A percentile compares a stretch with the other conserved stretches of the same genome.
Evolutionary conservation across 495 filamentous ascomycete genomes (phyloP).

Genomic region (Neurospora tetraspora): DNA sequence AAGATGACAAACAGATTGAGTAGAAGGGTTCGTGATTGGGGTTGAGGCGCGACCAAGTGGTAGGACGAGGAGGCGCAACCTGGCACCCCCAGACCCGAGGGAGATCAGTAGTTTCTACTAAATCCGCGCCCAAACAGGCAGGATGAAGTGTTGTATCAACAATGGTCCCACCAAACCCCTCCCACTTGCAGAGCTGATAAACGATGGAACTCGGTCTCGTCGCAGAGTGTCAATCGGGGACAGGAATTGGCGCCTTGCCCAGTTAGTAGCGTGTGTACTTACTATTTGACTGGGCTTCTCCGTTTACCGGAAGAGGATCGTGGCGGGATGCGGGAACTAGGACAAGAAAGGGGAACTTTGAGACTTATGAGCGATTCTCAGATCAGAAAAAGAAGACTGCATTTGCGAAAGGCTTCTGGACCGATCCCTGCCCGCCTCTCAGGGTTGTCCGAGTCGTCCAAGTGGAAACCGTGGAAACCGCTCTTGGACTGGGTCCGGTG

Average conservation of each 20-base stretch:
- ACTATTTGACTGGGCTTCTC: not conserved
- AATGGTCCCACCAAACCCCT: not conserved
- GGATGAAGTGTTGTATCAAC: not conserved
- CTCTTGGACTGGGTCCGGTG: not conserved
- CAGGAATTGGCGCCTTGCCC: not conserved
- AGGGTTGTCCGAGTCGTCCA: not conserved
- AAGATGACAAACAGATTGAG: not conserved
- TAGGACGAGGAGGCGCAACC: not conserved
- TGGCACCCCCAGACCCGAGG: not conserved
- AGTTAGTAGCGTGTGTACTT: not conserved
- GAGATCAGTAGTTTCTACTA: not conserved
- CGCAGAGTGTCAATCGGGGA: not conserved
- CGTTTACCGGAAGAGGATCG: not conserved
- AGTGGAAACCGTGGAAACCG: not conserved
- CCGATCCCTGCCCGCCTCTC: not conserved
- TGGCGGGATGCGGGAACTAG: not conserved
- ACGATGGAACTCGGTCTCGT: not conserved
- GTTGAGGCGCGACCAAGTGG: not conserved
- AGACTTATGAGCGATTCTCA: not conserved
- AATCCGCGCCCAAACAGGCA: not conserved
- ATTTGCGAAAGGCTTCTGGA: not conserved
- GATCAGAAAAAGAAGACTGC: not conserved
- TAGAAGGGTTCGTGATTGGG: not conserved
- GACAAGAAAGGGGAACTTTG: not conserved
- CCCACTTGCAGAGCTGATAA: not conserved